Evolutionary conservation across 139 green algal species (phyloP), one percentile per base, ranked within the genome.

Genomic region (Chlamydomonas incerta): DNA sequence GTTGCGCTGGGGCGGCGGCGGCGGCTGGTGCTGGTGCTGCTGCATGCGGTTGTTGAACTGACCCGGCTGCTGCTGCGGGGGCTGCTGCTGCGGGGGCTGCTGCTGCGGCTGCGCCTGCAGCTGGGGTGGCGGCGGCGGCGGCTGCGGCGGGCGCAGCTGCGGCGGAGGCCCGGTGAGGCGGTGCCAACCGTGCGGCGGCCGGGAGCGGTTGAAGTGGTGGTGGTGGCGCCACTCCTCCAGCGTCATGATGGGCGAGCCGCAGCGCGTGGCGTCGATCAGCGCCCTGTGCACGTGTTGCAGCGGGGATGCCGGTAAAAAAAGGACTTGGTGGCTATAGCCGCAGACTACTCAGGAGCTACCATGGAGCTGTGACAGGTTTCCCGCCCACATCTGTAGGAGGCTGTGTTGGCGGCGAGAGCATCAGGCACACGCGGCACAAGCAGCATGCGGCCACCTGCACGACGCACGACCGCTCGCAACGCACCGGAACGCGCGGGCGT

Each of bases 201-300:
- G 62, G 26, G 6, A 11, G 17, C 41, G 29, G 77, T 20, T 41
- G 5, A 28, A 24, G 35, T 31, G 0, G 11, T 63, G 35, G 75
- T 73, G 28, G 0, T 35, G 3, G 9, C 79, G 65, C 79, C 79
- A 85, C 13, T 85, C 65, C 31, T 85, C 79, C 47, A 85, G 46
- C 31, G 31, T 46, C 28, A 68, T 68, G 65, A 85, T 85, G 47
- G 79, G 79, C 6, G 66, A 76, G 79, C 79, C 79, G 3, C 67
- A 31, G 3, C 23, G 29, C 0, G 50, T 69, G 31, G 65, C 47
- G 33, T 85, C 79, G 1, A 85, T 15, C 6, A 85, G 46, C 23
- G 50, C 31, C 66, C 79, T 85, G 66, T 17, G 37, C 17, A 17
- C 55, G 55, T 63, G 55, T 63, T n/a, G n/a, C n/a, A n/a, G n/a